Base-by-base conservation (phyloP, 2,329 filamentous ascomycete species). In the Aspergillus quadrilineatus region DNA sequence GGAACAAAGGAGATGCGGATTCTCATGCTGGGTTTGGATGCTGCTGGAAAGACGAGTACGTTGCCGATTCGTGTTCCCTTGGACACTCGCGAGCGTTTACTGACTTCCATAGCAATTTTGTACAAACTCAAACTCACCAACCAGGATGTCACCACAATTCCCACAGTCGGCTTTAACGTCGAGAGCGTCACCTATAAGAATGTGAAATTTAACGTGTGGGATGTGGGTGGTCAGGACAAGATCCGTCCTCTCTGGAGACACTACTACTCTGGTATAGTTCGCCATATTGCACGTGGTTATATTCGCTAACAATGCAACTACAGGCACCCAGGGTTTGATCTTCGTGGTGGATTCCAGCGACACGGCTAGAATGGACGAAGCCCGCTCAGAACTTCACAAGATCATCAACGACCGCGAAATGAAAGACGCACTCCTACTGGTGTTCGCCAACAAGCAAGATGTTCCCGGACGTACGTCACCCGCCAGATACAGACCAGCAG, bases 401-500 rank as follows among this genome's bases (percentile, higher is more conserved):
- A 97, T 97, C 78, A 91, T 97, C 79, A 94, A 96, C 77, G 94
- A 97, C 75, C 88, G 93, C 63, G 94, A 99, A 82, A 93, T 97
- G 86, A 92, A 94, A 79, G 93, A 97, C 72, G 92, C 92, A 60
- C 82, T 97, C 67, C 80, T 99, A 67, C 80, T 97, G 59, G 93
- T 99, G 42, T 97, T 99, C 75, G 94, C 94, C 71, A 99, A 99
- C 82, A 99, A 99, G 85, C 94, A 97, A 79, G 94, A 99, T 85
- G 81, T 97, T 67, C 82, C 84, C 57, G 90, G 90, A 72, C 86
- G 90, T 90, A 77, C 56, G 81, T 76, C 54, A 12, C 47, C 53
- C 9, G 50, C 44, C 34, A 22, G 42, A 45, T 30, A 1, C 15
- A 29, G 12, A 36, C 26, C 14, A 54, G 46, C 6, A 15, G 8